A percentile compares a stretch with the other conserved stretches of the same genome.
These are phyloP conservation scores for Aspergillus asperescens DNA, from an alignment of 495 filamentous ascomycete genomes.

Conservation along the genomic window DNA sequence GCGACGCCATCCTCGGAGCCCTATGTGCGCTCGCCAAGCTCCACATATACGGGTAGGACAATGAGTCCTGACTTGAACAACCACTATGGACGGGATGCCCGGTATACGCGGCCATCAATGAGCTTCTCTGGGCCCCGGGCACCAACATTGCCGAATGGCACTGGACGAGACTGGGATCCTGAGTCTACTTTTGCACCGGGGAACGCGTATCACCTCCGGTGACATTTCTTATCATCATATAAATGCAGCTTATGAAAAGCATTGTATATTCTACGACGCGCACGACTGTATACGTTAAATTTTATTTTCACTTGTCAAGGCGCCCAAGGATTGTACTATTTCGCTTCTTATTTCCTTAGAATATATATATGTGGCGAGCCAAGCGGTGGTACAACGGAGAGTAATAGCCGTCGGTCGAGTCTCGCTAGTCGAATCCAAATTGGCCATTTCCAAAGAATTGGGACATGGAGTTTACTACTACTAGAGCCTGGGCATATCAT, in stretches of 20 bases:
- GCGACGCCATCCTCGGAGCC: conserved; percentile 28
- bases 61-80: conserved; percentile 27
- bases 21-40: conserved; percentile 39
- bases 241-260: not conserved
- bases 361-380: not conserved
- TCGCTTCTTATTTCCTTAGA: conserved; percentile 1
- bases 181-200: conserved; percentile 34
- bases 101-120: conserved; percentile 51
- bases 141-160: conserved; percentile 30
- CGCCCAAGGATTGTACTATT: not conserved
- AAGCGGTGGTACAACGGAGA: not conserved
- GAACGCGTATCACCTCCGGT: conserved; percentile 2
- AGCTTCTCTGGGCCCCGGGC: conserved; percentile 57
- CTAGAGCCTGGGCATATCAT: too few relatives aligned
- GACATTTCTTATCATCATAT: conserved; percentile 2
- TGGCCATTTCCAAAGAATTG: too few relatives aligned
- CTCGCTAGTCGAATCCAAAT: too few relatives aligned
- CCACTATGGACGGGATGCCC: conserved; percentile 47
- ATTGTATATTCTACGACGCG: conserved; percentile 14
- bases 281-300: conserved; percentile 11
- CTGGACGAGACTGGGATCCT: conserved; percentile 37
- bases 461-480: too few relatives aligned
- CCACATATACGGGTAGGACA: conserved; percentile 26
- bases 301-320: not conserved
- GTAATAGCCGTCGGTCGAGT: too few relatives aligned